Conservation (phyloP, 768 basidiomycete genomes). For the Pisolithus tinctorius region DNA sequence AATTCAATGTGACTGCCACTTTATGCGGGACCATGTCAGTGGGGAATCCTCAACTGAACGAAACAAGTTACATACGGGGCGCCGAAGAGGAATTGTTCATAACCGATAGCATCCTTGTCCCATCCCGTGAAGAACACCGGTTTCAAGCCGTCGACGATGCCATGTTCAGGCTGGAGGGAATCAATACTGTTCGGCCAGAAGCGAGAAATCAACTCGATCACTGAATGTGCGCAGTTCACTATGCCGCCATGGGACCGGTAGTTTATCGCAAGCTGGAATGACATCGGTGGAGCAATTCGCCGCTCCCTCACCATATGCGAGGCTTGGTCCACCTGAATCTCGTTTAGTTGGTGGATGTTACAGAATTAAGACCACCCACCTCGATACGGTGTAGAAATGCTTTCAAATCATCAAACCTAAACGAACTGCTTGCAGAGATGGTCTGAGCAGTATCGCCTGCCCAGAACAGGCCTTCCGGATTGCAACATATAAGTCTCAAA, state of each 20-base stretch:
- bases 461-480: slow-evolving; percentile 67
- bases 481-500: slow-evolving; percentile 52
- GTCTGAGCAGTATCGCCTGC: slow-evolving; percentile 79
- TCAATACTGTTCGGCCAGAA: slow-evolving; percentile 68
- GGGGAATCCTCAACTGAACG: neutral
- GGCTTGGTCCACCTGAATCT: slow-evolving; percentile 17
- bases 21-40: slow-evolving; percentile 4
- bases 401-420: slow-evolving; percentile 65
- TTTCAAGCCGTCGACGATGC: slow-evolving; percentile 44
- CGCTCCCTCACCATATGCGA: slow-evolving; percentile 1
- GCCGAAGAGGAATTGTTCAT: slow-evolving; percentile 54
- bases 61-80: slow-evolving; percentile 29
- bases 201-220: slow-evolving; percentile 52
- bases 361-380: slow-evolving; percentile 26
- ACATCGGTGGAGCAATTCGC: slow-evolving; percentile 20
- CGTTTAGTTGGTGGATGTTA: neutral
- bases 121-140: slow-evolving; percentile 53
- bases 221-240: slow-evolving; percentile 59
- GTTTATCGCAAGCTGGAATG: slow-evolving; percentile 57
- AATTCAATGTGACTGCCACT: slow-evolving; percentile 49
- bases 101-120: slow-evolving; percentile 34
- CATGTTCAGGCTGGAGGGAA: slow-evolving; percentile 46
- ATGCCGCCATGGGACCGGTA: slow-evolving; percentile 72
- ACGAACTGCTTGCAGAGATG: slow-evolving; percentile 65
- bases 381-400: slow-evolving; percentile 60